Conservation (phyloP, 1,139 yeast genomes). For the Suhomyces chickasaworum region DNA sequence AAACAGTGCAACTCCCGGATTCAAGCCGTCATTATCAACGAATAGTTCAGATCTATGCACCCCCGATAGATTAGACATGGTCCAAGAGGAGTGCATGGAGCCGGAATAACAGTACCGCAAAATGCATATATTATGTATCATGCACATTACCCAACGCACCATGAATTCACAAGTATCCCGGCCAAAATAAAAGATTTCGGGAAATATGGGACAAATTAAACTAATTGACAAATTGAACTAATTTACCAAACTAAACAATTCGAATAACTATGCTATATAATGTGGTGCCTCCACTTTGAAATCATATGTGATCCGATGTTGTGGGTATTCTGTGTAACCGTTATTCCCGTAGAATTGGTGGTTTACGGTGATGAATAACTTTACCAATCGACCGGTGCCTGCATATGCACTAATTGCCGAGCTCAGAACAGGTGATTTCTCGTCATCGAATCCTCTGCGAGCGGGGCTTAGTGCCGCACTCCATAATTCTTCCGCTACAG, state of each 20-base stretch:
- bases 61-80: slow-evolving; percentile 4
- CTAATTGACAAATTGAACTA: no score
- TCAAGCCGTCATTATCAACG: slow-evolving; percentile 2
- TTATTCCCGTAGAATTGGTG: no score
- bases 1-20: not conserved
- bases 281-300: no score
- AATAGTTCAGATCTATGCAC: slow-evolving; percentile 6
- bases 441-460: slow-evolving; percentile 4
- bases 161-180: not conserved
- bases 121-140: not conserved
- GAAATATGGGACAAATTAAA: not conserved
- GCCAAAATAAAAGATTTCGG: not conserved
- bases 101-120: not conserved
- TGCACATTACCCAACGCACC: slow-evolving; percentile 2
- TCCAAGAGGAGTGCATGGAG: not conserved
- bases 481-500: not conserved
- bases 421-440: not conserved
- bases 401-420: not conserved
- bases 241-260: no score
- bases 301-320: no score
- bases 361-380: not conserved
- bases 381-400: not conserved
- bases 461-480: slow-evolving; percentile 4
- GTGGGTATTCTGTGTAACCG: no score
- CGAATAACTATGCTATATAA: no score